These are phyloP conservation scores for Monosporascus sp. DNA, from an alignment of 2,329 filamentous ascomycete genomes.

Conservation along the genomic window DNA sequence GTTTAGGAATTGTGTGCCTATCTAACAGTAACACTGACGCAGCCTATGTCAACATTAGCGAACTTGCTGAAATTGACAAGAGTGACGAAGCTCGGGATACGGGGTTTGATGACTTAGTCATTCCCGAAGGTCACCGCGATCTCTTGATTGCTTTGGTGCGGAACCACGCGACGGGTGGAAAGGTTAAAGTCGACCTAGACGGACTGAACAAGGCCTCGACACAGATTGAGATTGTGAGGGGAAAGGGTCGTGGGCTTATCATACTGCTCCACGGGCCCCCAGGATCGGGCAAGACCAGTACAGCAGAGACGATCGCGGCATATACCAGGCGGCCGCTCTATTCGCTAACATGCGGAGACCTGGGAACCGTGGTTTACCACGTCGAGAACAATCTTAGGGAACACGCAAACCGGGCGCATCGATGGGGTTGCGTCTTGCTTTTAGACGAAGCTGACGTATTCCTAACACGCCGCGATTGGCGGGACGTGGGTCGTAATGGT, in stretches of 20 bases:
- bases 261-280: conserved; percentile 40
- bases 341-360: conserved; percentile 23
- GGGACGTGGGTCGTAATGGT: conserved; percentile 10
- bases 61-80: conserved; percentile 6
- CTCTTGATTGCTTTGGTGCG: conserved; percentile 8
- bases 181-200: neutral
- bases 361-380: conserved; percentile 19
- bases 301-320: conserved; percentile 33
- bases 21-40: neutral
- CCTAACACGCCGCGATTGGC: conserved; percentile 27
- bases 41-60: conserved; percentile 3
- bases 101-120: conserved; percentile 4
- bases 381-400: conserved; percentile 17
- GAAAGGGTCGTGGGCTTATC: conserved; percentile 33
- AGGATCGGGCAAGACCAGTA: conserved; percentile 36
- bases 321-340: conserved; percentile 27
- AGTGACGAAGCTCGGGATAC: conserved; percentile 3
- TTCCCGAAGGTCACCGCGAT: conserved; percentile 2
- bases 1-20: neutral
- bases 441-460: conserved; percentile 11
- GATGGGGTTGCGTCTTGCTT: conserved; percentile 32
- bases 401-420: conserved; percentile 34
- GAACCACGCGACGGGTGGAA: conserved; percentile 4
- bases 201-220: neutral
- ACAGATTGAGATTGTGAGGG: conserved; percentile 10